Conservation (phyloP, 345 rosid genomes). For the Salix caprea region DNA sequence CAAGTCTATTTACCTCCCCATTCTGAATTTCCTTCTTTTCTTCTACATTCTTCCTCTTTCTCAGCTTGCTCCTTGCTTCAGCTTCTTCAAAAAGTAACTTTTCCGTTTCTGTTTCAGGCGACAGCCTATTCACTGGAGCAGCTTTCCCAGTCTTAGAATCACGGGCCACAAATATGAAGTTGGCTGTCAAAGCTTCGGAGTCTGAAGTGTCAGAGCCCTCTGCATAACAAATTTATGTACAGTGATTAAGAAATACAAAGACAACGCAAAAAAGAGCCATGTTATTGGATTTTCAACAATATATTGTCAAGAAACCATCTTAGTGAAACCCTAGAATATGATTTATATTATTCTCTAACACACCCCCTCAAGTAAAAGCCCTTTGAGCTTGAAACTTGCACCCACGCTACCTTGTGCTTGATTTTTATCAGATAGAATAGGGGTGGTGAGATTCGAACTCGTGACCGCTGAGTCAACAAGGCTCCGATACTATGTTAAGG, state of each 20-base stretch:
- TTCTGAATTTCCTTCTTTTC: conserved; percentile 45
- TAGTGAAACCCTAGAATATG: too few species aligned
- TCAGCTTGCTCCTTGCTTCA: conserved; percentile 58
- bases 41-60: conserved; percentile 55
- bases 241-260: not conserved
- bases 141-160: conserved; percentile 77
- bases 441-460: too few species aligned
- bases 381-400: too few species aligned
- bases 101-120: conserved; percentile 62
- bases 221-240: conserved; percentile 20
- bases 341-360: too few species aligned
- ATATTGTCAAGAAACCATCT: too few species aligned
- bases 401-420: too few species aligned
- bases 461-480: too few species aligned
- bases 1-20: conserved; percentile 39
- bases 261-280: not conserved
- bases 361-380: rapidly evolving
- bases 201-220: conserved; percentile 43
- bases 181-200: conserved; percentile 55
- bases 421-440: too few species aligned
- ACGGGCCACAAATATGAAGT: conserved; percentile 81
- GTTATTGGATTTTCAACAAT: not conserved
- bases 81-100: conserved; percentile 66
- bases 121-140: conserved; percentile 60
- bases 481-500: too few species aligned